A percentile compares a stretch with the other conserved stretches of the same genome.
phyloP scores from a whole-genome alignment of 2,329 filamentous ascomycete species.

The Exophiala calicioides region DNA sequence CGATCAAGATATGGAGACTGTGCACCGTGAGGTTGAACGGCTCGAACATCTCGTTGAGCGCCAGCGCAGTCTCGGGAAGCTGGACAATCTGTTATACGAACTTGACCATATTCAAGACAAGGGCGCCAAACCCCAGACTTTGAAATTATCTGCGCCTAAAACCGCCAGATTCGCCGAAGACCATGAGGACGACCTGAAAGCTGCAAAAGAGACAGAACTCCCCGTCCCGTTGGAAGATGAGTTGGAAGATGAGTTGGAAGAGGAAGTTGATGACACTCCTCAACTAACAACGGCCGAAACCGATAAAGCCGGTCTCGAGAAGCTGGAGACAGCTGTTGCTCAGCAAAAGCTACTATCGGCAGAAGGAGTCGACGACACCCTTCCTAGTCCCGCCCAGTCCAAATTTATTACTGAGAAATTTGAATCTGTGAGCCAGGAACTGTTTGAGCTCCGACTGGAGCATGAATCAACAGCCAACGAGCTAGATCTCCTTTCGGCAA shows the following conservation, averaged over 20 bases:
- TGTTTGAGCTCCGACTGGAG: slow-evolving; percentile 85
- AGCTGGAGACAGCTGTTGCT: slow-evolving; percentile 39
- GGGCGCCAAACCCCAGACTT: slow-evolving; percentile 41
- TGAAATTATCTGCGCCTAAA: slow-evolving; percentile 33
- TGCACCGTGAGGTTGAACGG: slow-evolving; percentile 94
- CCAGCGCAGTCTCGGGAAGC: slow-evolving; percentile 88
- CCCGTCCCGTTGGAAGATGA: slow-evolving; percentile 36
- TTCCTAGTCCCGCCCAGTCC: slow-evolving; percentile 73
- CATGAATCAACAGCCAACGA: slow-evolving; percentile 83
- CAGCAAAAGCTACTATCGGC: slow-evolving; percentile 39
- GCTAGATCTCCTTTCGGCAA: slow-evolving; percentile 76
- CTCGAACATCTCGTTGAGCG: slow-evolving; percentile 94
- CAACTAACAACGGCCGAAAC: slow-evolving; percentile 22
- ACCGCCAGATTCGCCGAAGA: slow-evolving; percentile 41
- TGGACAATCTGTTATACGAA: slow-evolving; percentile 89
- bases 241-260: slow-evolving; percentile 30
- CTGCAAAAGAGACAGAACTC: slow-evolving; percentile 46
- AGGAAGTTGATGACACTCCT: slow-evolving; percentile 27
- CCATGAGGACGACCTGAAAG: slow-evolving; percentile 45
- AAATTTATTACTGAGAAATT: slow-evolving; percentile 90
- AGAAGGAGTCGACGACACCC: slow-evolving; percentile 52
- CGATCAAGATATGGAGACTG: slow-evolving; percentile 91
- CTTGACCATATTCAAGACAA: slow-evolving; percentile 75
- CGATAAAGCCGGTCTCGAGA: slow-evolving; percentile 38
- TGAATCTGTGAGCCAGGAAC: slow-evolving; percentile 85